A percentile compares a stretch with the other conserved stretches of the same genome.
phyloP scores from a whole-genome alignment of 257 asterid species.

The Nicotiana obtusifolia region DNA sequence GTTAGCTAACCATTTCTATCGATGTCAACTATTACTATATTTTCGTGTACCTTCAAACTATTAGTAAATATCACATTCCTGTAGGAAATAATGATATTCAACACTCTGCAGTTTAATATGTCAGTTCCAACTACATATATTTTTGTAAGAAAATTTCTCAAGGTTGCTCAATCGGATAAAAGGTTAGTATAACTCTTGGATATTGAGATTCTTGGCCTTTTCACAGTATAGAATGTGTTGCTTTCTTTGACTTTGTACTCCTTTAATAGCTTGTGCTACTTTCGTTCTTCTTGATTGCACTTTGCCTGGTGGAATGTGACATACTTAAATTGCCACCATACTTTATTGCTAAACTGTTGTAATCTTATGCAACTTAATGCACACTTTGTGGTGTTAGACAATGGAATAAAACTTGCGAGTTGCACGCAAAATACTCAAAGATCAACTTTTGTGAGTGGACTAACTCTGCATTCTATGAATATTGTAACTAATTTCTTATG shows the following conservation, averaged over 20 bases:
- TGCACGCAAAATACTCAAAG: constrained; percentile 63
- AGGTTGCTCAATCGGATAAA: constrained; percentile 74
- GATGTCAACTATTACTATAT: too few species aligned
- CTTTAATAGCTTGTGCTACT: constrained; percentile 51
- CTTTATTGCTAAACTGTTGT: constrained; percentile 68
- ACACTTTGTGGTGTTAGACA: constrained; percentile 46
- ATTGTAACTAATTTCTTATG: not conserved
- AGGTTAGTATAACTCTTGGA: constrained; percentile 24
- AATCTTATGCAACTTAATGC: constrained; percentile 53
- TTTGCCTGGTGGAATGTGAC: constrained; percentile 72
- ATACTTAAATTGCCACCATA: constrained; percentile 74
- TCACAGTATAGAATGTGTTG: not conserved
- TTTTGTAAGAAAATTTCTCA: constrained; percentile 67
- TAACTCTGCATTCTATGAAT: not conserved
- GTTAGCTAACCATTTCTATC: not conserved
- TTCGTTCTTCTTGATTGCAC: constrained; percentile 73
- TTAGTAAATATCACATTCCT: not conserved
- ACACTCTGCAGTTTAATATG: constrained; percentile 68
- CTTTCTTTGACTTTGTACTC: not conserved
- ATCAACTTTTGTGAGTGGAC: constrained; percentile 55
- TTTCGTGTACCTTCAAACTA: too few species aligned
- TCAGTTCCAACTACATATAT: constrained; percentile 80
- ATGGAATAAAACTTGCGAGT: constrained; percentile 73
- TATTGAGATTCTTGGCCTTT: not conserved
- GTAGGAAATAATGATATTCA: constrained; percentile 39